phyloP scores from a whole-genome alignment of 768 basidiomycete genomes.

The Tephrocybe rancida region DNA sequence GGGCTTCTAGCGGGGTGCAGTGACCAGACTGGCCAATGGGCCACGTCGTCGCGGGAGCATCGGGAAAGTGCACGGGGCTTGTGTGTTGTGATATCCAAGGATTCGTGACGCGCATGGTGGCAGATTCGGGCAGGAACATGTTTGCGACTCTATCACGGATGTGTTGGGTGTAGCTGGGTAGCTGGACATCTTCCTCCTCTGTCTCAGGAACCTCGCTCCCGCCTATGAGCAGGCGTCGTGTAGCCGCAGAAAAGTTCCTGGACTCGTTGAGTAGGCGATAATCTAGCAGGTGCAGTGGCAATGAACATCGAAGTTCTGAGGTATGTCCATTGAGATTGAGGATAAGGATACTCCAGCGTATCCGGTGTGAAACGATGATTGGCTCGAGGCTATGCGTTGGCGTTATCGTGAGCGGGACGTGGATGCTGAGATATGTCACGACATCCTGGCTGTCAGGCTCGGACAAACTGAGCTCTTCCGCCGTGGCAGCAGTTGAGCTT shows the following conservation, averaged over 20 bases:
- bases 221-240: constrained; percentile 69
- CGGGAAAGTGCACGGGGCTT: constrained; percentile 31
- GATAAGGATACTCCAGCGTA: constrained; percentile 81
- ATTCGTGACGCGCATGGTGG: constrained; percentile 64
- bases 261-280: constrained; percentile 75
- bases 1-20: constrained; percentile 41
- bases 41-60: constrained; percentile 19
- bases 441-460: constrained; percentile 41
- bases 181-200: constrained; percentile 66
- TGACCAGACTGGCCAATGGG: constrained; percentile 30
- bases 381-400: constrained; percentile 80
- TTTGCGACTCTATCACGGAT: constrained; percentile 88
- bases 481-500: not conserved
- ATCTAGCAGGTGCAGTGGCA: constrained; percentile 87
- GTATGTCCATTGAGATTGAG: constrained; percentile 89
- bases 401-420: constrained; percentile 60
- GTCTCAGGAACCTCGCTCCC: constrained; percentile 36
- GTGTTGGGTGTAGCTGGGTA: constrained; percentile 90
- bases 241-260: constrained; percentile 66
- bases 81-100: constrained; percentile 55
- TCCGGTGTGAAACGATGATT: constrained; percentile 72
- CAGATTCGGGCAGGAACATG: constrained; percentile 66
- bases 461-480: not conserved
- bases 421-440: constrained; percentile 60
- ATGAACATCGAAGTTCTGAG: constrained; percentile 92